Conservation (phyloP, 2,329 filamentous ascomycete species). For the Alternaria gansuensis region DNA sequence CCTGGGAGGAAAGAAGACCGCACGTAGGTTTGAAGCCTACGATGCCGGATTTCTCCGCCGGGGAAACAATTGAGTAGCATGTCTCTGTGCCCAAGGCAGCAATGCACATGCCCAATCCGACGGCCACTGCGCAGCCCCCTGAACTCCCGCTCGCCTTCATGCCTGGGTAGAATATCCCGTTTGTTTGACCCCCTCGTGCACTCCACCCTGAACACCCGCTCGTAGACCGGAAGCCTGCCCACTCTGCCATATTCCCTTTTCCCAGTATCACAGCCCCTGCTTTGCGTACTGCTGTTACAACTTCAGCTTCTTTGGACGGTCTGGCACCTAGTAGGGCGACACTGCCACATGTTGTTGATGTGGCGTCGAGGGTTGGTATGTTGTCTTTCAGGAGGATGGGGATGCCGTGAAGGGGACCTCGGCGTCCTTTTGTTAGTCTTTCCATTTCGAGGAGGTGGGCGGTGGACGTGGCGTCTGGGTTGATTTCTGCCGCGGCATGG, state of each 20-base stretch:
- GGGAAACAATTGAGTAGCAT: conserved; percentile 27
- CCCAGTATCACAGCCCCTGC: conserved; percentile 69
- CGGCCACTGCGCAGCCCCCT: conserved; percentile 66
- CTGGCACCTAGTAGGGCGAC: conserved; percentile 66
- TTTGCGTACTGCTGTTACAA: conserved; percentile 64
- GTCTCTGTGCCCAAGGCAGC: conserved; percentile 66
- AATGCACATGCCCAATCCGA: conserved; percentile 64
- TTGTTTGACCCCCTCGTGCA: conserved; percentile 67
- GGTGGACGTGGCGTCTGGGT: conserved; percentile 55
- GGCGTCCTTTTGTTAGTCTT: conserved; percentile 56
- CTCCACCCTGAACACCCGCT: conserved; percentile 69
- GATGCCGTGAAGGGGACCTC: conserved; percentile 65
- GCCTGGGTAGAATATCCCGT: conserved; percentile 65
- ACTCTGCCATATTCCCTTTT: conserved; percentile 69
- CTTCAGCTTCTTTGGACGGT: conserved; percentile 63
- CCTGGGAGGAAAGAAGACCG: conserved; percentile 66
- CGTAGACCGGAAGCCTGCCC: conserved; percentile 62
- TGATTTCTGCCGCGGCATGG: conserved; percentile 63
- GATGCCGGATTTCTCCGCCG: conserved; percentile 29
- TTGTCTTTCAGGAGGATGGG: conserved; percentile 71
- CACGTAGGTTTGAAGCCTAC: conserved; percentile 36
- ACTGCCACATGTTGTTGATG: conserved; percentile 61
- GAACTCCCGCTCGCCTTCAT: conserved; percentile 70
- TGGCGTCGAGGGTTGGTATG: conserved; percentile 58
- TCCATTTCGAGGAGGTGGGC: conserved; percentile 61